Base-by-base conservation (phyloP, 805 yeast genomes). In the Saturnispora sanitii region DNA sequence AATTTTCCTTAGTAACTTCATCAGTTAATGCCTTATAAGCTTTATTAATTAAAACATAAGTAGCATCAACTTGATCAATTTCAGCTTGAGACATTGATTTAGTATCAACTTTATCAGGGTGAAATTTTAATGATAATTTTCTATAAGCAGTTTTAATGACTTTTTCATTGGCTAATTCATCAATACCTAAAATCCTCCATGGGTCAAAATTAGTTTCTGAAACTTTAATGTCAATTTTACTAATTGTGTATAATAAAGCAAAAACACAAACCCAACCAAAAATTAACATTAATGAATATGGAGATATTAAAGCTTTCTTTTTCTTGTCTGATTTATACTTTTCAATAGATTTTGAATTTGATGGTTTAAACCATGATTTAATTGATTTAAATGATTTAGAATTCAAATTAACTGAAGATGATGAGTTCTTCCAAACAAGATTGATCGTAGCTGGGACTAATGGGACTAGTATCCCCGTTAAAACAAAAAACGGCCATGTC, bases 21-120 rank as follows among this genome's bases (percentile, higher is more conserved):
- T 92, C 97, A 12, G 98, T 94, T 48, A 92, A 72, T 0, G 98
- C 85, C 61, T 87, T 83, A 64, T 94, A 87, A 20, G 99, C 99
- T 61, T 84, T 83, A 44, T 84, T 80, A 52, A 92, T 82, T 50
- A 75, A 70, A 29, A 88, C 90, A 60, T 75, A 92, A 32, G 73
- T 73, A 41, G 79, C 77, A 61, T 90, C 96, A 60, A 82, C 66
- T 20, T 64, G 71, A 31, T 62, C 60, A 49, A 67, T 71, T 48
- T 68, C 84, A 30, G 67, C 73, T 21, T 71, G 77, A 17, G 77
- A 64, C 55, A 77, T 60, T n/a, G 50, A 45, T 49, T 76, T 77
- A 47, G 77, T 73, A 30, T 80, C 71, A 45, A 88, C 66, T 62
- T 92, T 92, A 64, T 92, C 99, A 2, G 99, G 99, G 59, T 92